Base-by-base conservation (phyloP, 2,329 filamentous ascomycete genomes). In the Xylariaceae sp. region DNA sequence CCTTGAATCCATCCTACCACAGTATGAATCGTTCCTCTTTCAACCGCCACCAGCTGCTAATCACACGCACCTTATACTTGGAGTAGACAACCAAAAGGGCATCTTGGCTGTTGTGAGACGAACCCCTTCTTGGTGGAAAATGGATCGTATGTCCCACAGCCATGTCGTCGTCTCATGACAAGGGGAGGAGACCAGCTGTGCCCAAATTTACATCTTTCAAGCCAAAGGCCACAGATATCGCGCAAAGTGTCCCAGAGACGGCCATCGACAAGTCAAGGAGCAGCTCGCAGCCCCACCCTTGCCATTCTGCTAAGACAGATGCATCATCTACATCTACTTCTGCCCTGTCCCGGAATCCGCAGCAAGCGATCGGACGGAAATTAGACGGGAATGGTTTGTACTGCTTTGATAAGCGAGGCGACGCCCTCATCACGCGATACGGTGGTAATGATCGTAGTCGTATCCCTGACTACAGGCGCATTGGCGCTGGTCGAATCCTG, bases 201-300 rank as follows among this genome's bases (percentile, higher is more conserved):
- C 90, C 90, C 8, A 91, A 87, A 66, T 93, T 94, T 69, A 79
- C 85, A 17, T 93, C 90, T 61, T 94, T 93, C 77, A 87, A 83
- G 64, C 41, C 53, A 16, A 62, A 56, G 14, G 4, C 48, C 12
- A 7, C 23, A 2, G 45, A 50, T 23, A 29, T 9, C 43, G 19
- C 17, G 31, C 34, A 41, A 33, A 16, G 14, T 17, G 26, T 9
- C 12, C 11, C 28, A 54, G 61, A 53, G 57, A 43, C 63, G 56
- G 57, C 47, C 33, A n/a, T 37, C 9, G 54, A 61, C 31, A 26
- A 63, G 44, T 36, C 61, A 41, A 56, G 19, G 37, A 47, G 29
- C 44, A 40, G 37, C 45, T 55, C 52, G 40, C 40, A 47, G 21
- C 5, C 49, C 24, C 24, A 45, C 46, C 47, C 49, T 37, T 56